Base-by-base conservation (phyloP, 139 green algal genomes). In the Haematococcus lacustris region DNA sequence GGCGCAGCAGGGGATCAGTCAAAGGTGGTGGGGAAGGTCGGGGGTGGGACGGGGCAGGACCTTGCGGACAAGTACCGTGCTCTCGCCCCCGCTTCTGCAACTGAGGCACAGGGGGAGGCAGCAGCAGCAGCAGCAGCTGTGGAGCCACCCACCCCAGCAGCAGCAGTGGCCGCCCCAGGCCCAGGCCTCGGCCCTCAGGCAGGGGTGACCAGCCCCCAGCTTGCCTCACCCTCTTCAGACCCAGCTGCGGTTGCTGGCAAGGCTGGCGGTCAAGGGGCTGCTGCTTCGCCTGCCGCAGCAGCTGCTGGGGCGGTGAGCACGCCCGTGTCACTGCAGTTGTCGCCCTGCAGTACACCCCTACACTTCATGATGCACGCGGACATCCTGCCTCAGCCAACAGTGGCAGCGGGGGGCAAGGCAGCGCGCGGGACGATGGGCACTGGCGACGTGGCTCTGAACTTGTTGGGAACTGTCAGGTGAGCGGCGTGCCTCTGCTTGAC, bases 281-380 rank as follows among this genome's bases (percentile, higher is more conserved):
- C 13, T 21, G 13, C 13, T 21, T 57, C 21, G 47, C 47, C 13
- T 57, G 47, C 47, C 13, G 21, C 47, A 13, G 53, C 53, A 64
- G 53, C 21, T 30, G 53, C 53, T 26, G 26, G 13, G 2, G 64
- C 37, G 25, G 35, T 38, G 3, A 51, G 6, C 37, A 70, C 37
- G 21, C 25, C 13, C 38, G 37, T 70, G 64, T 51, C 64, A 30
- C 25, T 70, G 37, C 30, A 23, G 35, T 26, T 72, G 30, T 72
- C 67, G n/a, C 47, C 67, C 32, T 23, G 17, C 28, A 63, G 40
- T 47, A 64, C 47, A 3, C 67, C 67, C 3, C 67, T 64, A 6
- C 67, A 72, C 67, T 72, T 59, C 43, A 63, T 65, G 67, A 23
- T 72, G 25, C 32, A 61, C 3, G 67, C 39, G 5, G 9, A 61